Percentiles rank a stretch among this genome's conserved stretches.
These are phyloP conservation scores for Forsythia viridissima DNA, from an alignment of 257 asterid genomes.

Conservation along the genomic window DNA sequence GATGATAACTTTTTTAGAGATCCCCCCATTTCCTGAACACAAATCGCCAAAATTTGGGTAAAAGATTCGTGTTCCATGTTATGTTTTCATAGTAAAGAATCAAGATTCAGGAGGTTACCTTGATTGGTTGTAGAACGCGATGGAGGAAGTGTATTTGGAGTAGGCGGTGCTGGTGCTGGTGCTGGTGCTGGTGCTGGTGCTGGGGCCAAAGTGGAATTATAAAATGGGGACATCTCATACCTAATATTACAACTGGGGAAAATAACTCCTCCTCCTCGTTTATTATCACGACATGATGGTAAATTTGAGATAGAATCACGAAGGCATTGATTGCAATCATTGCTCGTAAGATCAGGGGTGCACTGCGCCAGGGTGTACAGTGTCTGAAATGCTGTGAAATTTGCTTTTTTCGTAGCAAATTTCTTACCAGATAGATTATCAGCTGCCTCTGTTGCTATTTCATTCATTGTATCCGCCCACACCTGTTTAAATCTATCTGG, in stretches of 20 bases:
- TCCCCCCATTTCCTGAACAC: constrained; percentile 5
- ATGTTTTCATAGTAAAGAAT: background rate
- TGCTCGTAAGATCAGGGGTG: constrained; percentile 25
- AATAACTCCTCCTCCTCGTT: constrained; percentile 9
- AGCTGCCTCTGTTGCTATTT: background rate
- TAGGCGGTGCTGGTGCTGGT: background rate
- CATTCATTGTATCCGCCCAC: background rate
- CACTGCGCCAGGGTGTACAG: constrained; percentile 25
- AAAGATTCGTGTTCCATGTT: no score
- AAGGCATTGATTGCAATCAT: constrained; percentile 14
- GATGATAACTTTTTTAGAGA: constrained; percentile 1
- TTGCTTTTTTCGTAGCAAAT: constrained; percentile 6
- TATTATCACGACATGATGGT: background rate
- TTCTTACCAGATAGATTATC: constrained; percentile 1
- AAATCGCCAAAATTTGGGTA: background rate
- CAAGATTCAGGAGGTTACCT: background rate
- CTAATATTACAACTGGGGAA: constrained; percentile 23
- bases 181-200: background rate
- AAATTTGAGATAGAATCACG: background rate
- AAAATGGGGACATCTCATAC: constrained; percentile 19
- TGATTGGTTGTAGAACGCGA: background rate
- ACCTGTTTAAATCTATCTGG: background rate
- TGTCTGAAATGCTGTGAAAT: background rate
- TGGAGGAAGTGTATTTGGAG: background rate
- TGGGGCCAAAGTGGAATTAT: background rate